Evolutionary conservation across 495 filamentous ascomycete species (phyloP).

Genomic region (Amphirosellinia nigrospora): DNA sequence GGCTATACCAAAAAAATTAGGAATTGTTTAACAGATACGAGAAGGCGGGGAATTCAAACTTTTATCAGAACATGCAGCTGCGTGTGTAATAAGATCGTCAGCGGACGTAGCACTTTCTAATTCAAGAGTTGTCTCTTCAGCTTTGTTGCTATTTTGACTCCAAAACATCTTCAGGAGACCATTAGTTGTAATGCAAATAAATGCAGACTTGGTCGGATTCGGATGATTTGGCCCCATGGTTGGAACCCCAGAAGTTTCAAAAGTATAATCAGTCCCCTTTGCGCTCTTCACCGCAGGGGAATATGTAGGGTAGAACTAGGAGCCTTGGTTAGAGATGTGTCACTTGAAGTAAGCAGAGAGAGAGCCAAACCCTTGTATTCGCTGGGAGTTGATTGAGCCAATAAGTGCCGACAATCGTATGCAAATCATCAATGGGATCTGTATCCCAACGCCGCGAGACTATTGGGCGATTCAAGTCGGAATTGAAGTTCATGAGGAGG

Average conservation of each 20-base stretch:
- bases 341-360: neutral
- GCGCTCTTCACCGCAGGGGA: conserved; percentile 52
- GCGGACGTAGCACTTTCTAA: conserved; percentile 72
- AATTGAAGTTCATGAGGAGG: conserved; percentile 65
- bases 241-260: conserved; percentile 55
- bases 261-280: conserved; percentile 49
- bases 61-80: conserved; percentile 75
- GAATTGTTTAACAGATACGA: neutral
- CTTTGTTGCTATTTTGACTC: conserved; percentile 68
- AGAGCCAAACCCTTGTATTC: conserved; percentile 30
- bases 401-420: conserved; percentile 79
- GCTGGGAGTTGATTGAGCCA: conserved; percentile 61
- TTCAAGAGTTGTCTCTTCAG: conserved; percentile 70
- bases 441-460: conserved; percentile 58
- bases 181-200: conserved; percentile 73
- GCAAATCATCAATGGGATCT: conserved; percentile 72
- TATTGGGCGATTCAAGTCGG: conserved; percentile 70
- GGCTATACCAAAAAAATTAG: conserved; percentile 40
- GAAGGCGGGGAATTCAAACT: conserved; percentile 46
- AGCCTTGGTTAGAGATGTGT: conserved; percentile 22
- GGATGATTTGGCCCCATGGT: conserved; percentile 73
- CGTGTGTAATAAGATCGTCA: conserved; percentile 78
- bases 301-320: conserved; percentile 40
- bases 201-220: conserved; percentile 64
- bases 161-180: conserved; percentile 73